Conservation (phyloP, 225 moss, liverwort and hornwort species). For the Marchantia paleacea region DNA sequence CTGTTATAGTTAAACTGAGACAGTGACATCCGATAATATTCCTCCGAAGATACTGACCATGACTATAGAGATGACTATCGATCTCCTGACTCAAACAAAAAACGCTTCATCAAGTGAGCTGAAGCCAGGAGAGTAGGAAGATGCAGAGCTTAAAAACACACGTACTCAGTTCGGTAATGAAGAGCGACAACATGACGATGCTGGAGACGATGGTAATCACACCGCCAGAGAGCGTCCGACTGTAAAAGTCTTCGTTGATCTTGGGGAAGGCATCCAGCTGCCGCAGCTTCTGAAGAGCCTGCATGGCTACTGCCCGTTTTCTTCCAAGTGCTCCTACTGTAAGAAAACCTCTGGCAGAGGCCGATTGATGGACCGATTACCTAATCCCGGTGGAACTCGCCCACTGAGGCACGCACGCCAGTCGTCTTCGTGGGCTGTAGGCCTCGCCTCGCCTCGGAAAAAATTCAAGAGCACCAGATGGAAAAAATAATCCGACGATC, state of each 20-base stretch:
- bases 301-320: constrained; percentile 34
- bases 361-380: constrained; percentile 10
- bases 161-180: constrained; percentile 88
- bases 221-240: constrained; percentile 86
- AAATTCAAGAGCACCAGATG: neutral
- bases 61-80: neutral
- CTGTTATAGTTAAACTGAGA: neutral
- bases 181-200: constrained; percentile 74
- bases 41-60: neutral
- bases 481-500: constrained; percentile 1
- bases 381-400: neutral
- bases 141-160: constrained; percentile 4
- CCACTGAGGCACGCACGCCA: neutral
- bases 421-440: neutral
- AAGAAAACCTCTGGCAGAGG: neutral
- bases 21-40: neutral
- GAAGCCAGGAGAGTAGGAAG: neutral
- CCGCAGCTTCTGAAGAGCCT: constrained; percentile 76
- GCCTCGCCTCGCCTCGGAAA: neutral
- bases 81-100: neutral
- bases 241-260: constrained; percentile 99
- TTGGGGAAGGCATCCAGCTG: constrained; percentile 98
- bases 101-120: neutral
- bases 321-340: constrained; percentile 3
- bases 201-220: constrained; percentile 79